A percentile compares a stretch with the other conserved stretches of the same genome.
phyloP scores from a whole-genome alignment of 345 rosid species.

The Kernera saxatilis region DNA sequence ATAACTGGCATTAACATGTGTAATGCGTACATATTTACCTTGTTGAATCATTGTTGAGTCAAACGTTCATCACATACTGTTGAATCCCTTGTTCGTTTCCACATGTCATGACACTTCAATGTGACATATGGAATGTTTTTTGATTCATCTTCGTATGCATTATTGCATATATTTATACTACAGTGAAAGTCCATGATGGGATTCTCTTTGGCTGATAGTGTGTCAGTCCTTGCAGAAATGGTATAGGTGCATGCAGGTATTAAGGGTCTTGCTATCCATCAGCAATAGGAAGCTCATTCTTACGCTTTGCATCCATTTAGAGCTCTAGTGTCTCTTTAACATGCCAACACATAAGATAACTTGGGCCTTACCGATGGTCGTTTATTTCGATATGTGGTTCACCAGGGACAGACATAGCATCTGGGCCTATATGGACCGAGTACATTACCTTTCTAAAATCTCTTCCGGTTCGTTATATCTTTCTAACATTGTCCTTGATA shows the following conservation, averaged over 20 bases:
- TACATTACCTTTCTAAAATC: conserved; percentile 78
- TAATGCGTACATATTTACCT: neutral
- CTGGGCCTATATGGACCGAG: conserved; percentile 95
- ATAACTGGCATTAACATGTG: neutral
- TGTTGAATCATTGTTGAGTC: neutral
- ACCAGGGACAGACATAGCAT: conserved; percentile 81
- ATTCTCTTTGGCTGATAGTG: neutral
- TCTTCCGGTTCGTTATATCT: conserved; percentile 59
- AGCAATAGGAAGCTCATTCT: neutral
- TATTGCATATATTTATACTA: neutral
- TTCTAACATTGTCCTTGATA: conserved; percentile 1
- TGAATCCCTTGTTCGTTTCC: neutral
- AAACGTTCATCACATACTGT: neutral
- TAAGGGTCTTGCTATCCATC: neutral
- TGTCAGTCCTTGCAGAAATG: neutral
- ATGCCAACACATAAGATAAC: neutral
- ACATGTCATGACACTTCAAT: neutral
- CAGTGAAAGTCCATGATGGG: neutral
- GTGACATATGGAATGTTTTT: neutral
- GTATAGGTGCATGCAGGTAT: neutral
- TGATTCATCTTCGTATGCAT: conserved; percentile 6
- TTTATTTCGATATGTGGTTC: conserved; percentile 32
- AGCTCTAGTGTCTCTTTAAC: neutral
- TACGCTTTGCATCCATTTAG: neutral
- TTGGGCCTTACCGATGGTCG: neutral